These are phyloP conservation scores for Coffea canephora DNA, from an alignment of 257 asterid species.

Conservation along the genomic window DNA sequence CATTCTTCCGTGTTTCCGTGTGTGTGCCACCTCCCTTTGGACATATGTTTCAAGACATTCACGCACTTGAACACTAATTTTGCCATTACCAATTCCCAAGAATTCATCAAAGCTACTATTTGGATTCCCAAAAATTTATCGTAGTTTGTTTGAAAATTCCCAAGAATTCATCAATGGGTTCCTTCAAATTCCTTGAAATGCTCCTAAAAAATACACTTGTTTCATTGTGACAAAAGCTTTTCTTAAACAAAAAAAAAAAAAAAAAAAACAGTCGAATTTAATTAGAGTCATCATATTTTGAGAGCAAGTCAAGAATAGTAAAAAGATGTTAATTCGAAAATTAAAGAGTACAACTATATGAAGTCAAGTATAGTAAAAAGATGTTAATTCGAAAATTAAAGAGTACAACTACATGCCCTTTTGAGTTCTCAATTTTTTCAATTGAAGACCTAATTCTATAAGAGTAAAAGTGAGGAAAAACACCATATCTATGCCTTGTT, in stretches of 20 bases:
- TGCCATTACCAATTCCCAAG: neutral
- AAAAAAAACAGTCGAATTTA: too few species aligned
- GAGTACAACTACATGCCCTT: neutral
- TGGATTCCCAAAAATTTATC: neutral
- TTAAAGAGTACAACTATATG: too few species aligned
- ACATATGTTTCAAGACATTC: neutral
- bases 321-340: too few species aligned
- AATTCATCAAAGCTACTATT: neutral
- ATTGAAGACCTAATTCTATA: neutral
- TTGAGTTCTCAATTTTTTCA: too few species aligned
- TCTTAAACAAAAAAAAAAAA: too few species aligned
- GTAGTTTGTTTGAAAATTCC: neutral
- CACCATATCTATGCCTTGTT: neutral
- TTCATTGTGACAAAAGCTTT: neutral
- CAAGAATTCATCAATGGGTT: too few species aligned
- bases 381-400: too few species aligned
- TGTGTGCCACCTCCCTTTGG: neutral
- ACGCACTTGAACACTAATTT: neutral
- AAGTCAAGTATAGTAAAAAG: too few species aligned
- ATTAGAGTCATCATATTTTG: neutral
- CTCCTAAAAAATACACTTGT: neutral
- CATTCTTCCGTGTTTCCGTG: neutral
- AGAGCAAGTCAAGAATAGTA: neutral
- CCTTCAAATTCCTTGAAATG: neutral
- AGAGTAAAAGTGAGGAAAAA: neutral